Evolutionary conservation across 192 early-diverging fungal genomes (phyloP).

Genomic region (Geosiphon pyriformis): DNA sequence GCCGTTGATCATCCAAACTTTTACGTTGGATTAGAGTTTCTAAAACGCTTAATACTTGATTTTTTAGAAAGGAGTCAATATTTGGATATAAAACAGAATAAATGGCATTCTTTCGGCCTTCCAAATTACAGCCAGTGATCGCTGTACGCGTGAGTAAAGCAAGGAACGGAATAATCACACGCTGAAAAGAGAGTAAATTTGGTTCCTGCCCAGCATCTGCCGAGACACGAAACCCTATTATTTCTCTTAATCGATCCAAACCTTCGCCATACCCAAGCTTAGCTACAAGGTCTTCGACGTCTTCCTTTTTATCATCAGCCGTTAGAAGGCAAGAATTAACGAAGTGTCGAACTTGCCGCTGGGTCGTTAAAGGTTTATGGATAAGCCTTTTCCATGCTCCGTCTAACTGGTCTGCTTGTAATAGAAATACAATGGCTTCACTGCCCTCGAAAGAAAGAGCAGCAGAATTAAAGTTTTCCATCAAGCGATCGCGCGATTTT

Average conservation of each 20-base stretch:
- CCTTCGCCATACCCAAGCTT: conserved; percentile 20
- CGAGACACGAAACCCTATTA: conserved; percentile 27
- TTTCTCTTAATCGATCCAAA: conserved; percentile 20
- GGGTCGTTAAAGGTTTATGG: background rate
- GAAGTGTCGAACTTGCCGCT: conserved; percentile 19
- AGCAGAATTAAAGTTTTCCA: conserved; percentile 16
- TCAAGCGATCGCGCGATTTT: too few species aligned
- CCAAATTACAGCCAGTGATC: conserved; percentile 32
- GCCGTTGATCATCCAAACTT: conserved; percentile 18
- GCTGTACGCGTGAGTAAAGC: conserved; percentile 33
- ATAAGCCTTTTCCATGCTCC: background rate
- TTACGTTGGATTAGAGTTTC: conserved; percentile 25
- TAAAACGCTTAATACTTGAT: conserved; percentile 1
- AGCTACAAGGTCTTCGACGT: conserved; percentile 27
- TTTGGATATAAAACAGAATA: conserved; percentile 31
- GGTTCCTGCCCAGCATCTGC: conserved; percentile 21
- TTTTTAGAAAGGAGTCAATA: conserved; percentile 25
- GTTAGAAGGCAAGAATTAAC: conserved; percentile 21
- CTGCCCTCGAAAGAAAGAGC: conserved; percentile 7
- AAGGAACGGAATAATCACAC: conserved; percentile 34
- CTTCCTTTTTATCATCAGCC: conserved; percentile 25
- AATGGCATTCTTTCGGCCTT: conserved; percentile 25
- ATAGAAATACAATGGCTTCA: conserved; percentile 9
- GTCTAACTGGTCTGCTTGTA: background rate
- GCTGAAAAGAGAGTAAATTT: conserved; percentile 31